Conservation (phyloP, 2,329 filamentous ascomycete species). For the Cadophora malorum region DNA sequence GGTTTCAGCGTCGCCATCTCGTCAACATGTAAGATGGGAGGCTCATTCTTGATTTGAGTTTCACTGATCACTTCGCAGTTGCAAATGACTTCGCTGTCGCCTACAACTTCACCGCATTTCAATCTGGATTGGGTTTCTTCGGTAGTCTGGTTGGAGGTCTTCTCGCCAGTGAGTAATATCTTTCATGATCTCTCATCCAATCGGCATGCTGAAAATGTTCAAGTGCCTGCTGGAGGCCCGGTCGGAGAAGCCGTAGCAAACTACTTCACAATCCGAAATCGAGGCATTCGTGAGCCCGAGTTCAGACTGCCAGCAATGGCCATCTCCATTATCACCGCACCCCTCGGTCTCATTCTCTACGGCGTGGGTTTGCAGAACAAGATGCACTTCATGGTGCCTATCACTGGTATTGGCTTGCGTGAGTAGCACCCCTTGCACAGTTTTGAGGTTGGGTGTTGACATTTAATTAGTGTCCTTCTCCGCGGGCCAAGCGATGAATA, state of each 20-base stretch:
- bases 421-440: not conserved
- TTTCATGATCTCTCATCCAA: not conserved
- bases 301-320: slow-evolving; percentile 42
- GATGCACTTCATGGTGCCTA: slow-evolving; percentile 33
- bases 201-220: not conserved
- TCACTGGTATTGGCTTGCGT: slow-evolving; percentile 27
- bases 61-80: slow-evolving; percentile 32
- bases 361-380: slow-evolving; percentile 46
- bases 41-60: not conserved
- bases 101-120: slow-evolving; percentile 52
- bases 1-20: slow-evolving; percentile 61
- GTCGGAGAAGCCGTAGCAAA: slow-evolving; percentile 42
- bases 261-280: slow-evolving; percentile 36
- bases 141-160: slow-evolving; percentile 55
- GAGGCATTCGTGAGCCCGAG: slow-evolving; percentile 40
- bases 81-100: slow-evolving; percentile 50
- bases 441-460: not conserved
- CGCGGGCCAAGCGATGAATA: slow-evolving; percentile 33
- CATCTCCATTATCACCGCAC: slow-evolving; percentile 43
- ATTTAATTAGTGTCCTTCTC: slow-evolving; percentile 30
- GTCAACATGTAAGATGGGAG: slow-evolving; percentile 50
- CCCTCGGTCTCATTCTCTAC: slow-evolving; percentile 44
- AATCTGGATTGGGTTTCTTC: slow-evolving; percentile 59
- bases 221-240: slow-evolving; percentile 55
- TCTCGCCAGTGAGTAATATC: slow-evolving; percentile 47